Base-by-base conservation (phyloP, 139 green algal genomes). In the Picochlorum sp. region DNA sequence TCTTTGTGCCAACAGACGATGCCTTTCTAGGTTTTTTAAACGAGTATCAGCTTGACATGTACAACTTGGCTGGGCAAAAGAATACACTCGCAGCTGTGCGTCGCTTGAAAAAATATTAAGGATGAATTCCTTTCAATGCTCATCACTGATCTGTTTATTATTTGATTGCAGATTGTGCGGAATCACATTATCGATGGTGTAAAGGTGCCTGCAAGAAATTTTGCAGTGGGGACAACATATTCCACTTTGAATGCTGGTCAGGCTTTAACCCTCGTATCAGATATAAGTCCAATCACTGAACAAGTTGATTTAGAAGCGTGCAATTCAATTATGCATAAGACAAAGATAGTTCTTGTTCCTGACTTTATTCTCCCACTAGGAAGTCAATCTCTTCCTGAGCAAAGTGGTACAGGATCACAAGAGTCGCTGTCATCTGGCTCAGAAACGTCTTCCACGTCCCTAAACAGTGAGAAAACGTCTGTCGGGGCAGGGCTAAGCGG, bases 111-210 rank as follows among this genome's bases (percentile, higher is more conserved):
- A n/a, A n/a, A n/a, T n/a, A n/a, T n/a, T n/a, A n/a, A n/a, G n/a
- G n/a, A n/a, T n/a, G n/a, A n/a, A n/a, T n/a, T n/a, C n/a, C n/a
- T n/a, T n/a, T n/a, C n/a, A n/a, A n/a, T n/a, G n/a, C n/a, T n/a
- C n/a, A n/a, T n/a, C n/a, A n/a, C n/a, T n/a, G n/a, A n/a, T n/a
- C n/a, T n/a, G n/a, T n/a, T n/a, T n/a, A n/a, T n/a, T n/a, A n/a
- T n/a, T n/a, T n/a, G n/a, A n/a, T 26, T 25, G 14, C 25, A 33
- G 13, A 50, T 61, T 36, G 10, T 61, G 12, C n/a, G 24, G 22
- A 61, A 61, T 33, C 55, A 61, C 20, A 51, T 61, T 35, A 9
- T 61, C 18, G 30, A 31, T 13, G 30, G 31, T 2, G 39, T 30
- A 50, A 31, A 14, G 12, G 6, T 61, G 9, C n/a, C 25, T 50